Conservation (phyloP, 2,329 filamentous ascomycete species). For the Fusarium illudens region DNA sequence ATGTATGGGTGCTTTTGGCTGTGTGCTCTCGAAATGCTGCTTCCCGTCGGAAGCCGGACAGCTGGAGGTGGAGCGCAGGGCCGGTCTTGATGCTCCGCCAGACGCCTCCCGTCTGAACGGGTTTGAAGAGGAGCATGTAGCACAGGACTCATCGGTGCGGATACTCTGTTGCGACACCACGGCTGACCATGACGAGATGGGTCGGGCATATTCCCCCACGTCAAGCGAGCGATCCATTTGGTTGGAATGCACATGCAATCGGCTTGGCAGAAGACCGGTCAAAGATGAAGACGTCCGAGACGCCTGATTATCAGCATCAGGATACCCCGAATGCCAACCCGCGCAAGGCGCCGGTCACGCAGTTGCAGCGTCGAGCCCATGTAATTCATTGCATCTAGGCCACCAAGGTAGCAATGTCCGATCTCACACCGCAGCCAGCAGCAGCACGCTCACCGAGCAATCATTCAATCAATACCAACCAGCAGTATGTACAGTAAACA, state of each 20-base stretch:
- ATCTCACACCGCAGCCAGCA: neutral
- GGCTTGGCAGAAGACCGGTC: neutral
- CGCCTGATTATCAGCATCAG: neutral
- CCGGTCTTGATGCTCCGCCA: neutral
- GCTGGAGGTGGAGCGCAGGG: neutral
- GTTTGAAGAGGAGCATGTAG: neutral
- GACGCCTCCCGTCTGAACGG: neutral
- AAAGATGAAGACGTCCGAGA: neutral
- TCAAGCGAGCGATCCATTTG: neutral
- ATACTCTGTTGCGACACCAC: conserved; percentile 6
- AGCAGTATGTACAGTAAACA: neutral
- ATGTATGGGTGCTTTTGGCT: neutral
- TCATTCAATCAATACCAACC: neutral
- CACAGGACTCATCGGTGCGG: neutral
- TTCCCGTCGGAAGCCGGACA: conserved; percentile 18
- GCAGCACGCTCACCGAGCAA: neutral
- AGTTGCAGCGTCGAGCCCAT: neutral
- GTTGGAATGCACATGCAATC: neutral
- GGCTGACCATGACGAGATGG: conserved; percentile 12
- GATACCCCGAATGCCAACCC: neutral
- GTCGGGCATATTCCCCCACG: neutral
- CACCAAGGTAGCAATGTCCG: neutral
- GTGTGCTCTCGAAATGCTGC: conserved; percentile 1
- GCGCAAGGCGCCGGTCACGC: neutral
- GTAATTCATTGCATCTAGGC: conserved; percentile 15